Base-by-base conservation (phyloP, 1,284 basidiomycete genomes). In the Apiotrichum sp. region DNA sequence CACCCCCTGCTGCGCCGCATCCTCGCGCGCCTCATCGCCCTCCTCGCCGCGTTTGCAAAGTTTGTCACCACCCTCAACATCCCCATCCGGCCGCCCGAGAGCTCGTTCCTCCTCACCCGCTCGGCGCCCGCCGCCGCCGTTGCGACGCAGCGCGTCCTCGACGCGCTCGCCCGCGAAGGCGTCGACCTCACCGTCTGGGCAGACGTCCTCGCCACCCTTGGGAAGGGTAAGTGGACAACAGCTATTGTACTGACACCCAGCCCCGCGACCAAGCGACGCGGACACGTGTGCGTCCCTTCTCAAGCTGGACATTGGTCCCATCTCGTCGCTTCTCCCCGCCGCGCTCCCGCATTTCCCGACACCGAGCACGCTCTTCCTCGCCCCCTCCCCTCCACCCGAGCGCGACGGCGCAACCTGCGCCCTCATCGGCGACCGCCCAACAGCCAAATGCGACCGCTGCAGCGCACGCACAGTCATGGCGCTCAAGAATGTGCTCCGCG, bases 121-220 rank as follows among this genome's bases (percentile, higher is more conserved):
- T 62, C 65, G 42, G 50, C 64, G 7, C 58, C 61, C 47, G 68
- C 68, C 7, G 69, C 69, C 1, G 49, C 69, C 3, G 51, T 74
- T 2, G 70, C 68, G 11, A 54, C 59, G 33, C 62, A 67, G 16
- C 48, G 65, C 31, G 56, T 65, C 0, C 44, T 52, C n/a, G 68
- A 66, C 55, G 52, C 71, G 11, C 34, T 57, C 2, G 52, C 43
- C 16, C 56, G 57, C 11, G 50, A 65, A 13, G 71, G 70, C 7
- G 51, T 74, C 3, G 67, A 69, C 53, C 33, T 74, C 9, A 46
- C 55, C 6, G 14, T 56, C 2, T 74, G 70, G 72, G 69, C 64
- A 9, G 62, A 63, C 38, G 61, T 53, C 7, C 53, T 74, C 2
- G 62, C 63, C n/a, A 9, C 33, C 3, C 43, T 65, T 6, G 49